phyloP scores from a whole-genome alignment of 208 protist genomes.

The Crithidia expoeki region DNA sequence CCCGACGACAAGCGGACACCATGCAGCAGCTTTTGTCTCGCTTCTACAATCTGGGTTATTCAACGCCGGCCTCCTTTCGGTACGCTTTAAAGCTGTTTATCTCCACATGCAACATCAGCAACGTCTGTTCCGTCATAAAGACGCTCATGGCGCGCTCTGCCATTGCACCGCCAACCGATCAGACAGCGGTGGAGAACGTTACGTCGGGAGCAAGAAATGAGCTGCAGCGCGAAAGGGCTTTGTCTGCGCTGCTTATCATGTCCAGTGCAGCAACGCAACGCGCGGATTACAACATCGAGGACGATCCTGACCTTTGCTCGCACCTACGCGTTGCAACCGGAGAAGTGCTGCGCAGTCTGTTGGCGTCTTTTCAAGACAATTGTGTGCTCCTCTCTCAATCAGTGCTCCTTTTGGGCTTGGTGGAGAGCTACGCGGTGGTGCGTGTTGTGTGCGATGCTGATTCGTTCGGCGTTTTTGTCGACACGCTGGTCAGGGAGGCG shows the following conservation, averaged over 20 bases:
- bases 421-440: conserved; percentile 20
- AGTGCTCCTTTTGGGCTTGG: conserved; percentile 13
- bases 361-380: conserved; percentile 8
- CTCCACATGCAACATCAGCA: neutral
- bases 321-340: neutral
- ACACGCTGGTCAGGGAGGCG: conserved; percentile 13
- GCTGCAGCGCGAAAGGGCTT: neutral
- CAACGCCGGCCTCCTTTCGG: conserved; percentile 24
- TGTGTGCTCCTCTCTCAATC: neutral
- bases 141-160: conserved; percentile 13
- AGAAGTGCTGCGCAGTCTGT: conserved; percentile 13
- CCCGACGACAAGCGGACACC: conserved; percentile 6
- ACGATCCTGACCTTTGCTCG: conserved; percentile 3
- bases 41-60: conserved; percentile 21
- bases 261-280: conserved; percentile 13
- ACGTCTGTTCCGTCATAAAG: conserved; percentile 15
- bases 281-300: conserved; percentile 10
- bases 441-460: conserved; percentile 1
- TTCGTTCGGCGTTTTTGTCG: conserved; percentile 9
- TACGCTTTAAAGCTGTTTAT: conserved; percentile 22
- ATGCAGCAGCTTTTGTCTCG: conserved; percentile 30
- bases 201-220: neutral
- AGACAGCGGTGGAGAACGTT: neutral
- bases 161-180: neutral
- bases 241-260: conserved; percentile 21